Percentiles rank a stretch among this genome's conserved stretches.
phyloP scores from a whole-genome alignment of 495 filamentous ascomycete species.

The Penicillium flavigenum region DNA sequence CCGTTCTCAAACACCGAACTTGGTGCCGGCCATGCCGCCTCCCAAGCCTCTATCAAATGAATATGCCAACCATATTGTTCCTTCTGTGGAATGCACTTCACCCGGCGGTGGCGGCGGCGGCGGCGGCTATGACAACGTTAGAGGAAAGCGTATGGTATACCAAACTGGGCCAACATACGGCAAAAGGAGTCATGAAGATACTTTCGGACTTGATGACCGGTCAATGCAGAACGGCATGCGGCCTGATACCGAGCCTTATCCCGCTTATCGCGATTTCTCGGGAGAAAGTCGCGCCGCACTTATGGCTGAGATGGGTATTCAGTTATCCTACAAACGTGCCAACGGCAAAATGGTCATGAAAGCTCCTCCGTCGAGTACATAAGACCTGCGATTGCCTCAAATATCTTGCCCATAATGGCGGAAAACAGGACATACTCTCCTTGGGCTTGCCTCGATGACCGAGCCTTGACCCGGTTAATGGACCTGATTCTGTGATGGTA shows the following conservation, averaged over 20 bases:
- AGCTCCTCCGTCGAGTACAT: constrained; percentile 25
- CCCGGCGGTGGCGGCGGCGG: constrained; percentile 31
- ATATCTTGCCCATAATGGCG: neutral
- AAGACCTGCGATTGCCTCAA: constrained; percentile 3
- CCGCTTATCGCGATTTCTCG: constrained; percentile 30
- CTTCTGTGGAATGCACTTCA: constrained; percentile 26
- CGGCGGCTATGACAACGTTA: constrained; percentile 25
- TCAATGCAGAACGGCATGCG: constrained; percentile 54
- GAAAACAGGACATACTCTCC: neutral
- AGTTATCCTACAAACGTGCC: constrained; percentile 54
- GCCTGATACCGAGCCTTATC: constrained; percentile 39
- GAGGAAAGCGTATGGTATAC: constrained; percentile 34
- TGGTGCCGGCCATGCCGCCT: constrained; percentile 27
- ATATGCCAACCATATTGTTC: constrained; percentile 22
- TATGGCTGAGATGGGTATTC: constrained; percentile 37
- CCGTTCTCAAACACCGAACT: constrained; percentile 30
- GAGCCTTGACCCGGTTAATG: neutral
- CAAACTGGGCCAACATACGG: constrained; percentile 30
- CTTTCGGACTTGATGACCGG: constrained; percentile 43
- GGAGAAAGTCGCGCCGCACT: constrained; percentile 31
- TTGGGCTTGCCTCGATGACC: constrained; percentile 1
- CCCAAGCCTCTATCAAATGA: constrained; percentile 28
- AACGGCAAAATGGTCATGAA: constrained; percentile 42
- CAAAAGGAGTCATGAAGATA: constrained; percentile 45
- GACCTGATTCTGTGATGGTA: constrained; percentile 1